These are phyloP conservation scores for Punctularia strigosozonata DNA, from an alignment of 768 basidiomycete genomes.

Conservation along the genomic window DNA sequence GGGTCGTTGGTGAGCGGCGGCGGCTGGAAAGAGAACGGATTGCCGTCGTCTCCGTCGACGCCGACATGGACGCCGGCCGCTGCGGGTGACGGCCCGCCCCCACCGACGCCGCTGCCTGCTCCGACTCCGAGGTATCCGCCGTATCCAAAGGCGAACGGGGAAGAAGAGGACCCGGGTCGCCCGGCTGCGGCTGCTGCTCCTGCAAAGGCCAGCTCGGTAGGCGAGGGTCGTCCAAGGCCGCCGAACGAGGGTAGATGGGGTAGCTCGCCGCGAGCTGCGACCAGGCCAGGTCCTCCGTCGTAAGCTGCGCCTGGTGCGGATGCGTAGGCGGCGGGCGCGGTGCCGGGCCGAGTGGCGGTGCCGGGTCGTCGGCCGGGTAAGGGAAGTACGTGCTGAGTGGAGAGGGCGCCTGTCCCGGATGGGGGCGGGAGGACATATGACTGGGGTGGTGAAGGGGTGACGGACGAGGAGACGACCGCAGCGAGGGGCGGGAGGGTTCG, in stretches of 20 bases:
- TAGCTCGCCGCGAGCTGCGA: slow-evolving; percentile 29
- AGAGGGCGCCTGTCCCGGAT: slow-evolving; percentile 23
- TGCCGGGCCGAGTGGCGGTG: slow-evolving; percentile 55
- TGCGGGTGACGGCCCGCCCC: slow-evolving; percentile 4
- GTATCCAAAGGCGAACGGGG: too few relatives aligned
- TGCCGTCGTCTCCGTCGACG: slow-evolving; percentile 31
- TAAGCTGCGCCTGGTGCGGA: slow-evolving; percentile 27
- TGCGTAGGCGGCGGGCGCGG: slow-evolving; percentile 59
- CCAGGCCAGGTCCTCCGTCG: slow-evolving; percentile 41
- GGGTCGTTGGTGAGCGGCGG: slow-evolving; percentile 33
- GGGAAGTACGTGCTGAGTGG: slow-evolving; percentile 39
- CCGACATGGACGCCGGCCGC: neutral
- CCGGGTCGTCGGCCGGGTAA: slow-evolving; percentile 44
- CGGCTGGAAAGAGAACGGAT: slow-evolving; percentile 73
- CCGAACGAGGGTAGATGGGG: slow-evolving; percentile 28
- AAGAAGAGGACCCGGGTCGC: too few relatives aligned
- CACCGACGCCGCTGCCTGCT: slow-evolving; percentile 11
- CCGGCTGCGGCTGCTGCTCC: slow-evolving; percentile 13
- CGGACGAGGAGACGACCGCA: slow-evolving; percentile 64
- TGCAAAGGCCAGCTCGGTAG: slow-evolving; percentile 25
- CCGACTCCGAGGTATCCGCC: slow-evolving; percentile 18
- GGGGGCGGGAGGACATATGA: slow-evolving; percentile 23
- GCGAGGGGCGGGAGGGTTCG: slow-evolving; percentile 62
- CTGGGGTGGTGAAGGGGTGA: slow-evolving; percentile 22
- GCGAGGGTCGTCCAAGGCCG: slow-evolving; percentile 14